phyloP scores from a whole-genome alignment of 257 asterid genomes.

The Linderniella brevidens region DNA sequence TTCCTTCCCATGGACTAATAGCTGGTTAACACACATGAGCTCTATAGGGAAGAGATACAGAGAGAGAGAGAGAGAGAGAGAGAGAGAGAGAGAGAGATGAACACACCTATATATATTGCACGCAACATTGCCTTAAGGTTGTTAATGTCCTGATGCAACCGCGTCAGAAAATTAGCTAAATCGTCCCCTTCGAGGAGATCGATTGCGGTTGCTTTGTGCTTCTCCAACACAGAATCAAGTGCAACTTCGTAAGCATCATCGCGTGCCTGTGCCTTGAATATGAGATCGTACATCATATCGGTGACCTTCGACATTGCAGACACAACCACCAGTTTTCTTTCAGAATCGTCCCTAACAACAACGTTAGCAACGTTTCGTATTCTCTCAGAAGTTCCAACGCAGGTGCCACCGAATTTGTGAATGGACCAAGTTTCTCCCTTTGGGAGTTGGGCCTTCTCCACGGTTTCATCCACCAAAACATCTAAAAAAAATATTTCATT shows the following conservation, averaged over 20 bases:
- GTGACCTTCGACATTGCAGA: conserved; percentile 98
- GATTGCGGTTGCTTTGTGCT: conserved; percentile 59
- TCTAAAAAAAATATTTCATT: conserved; percentile 16
- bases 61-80: too few relatives aligned
- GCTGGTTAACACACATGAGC: too few relatives aligned
- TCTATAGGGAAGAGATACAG: too few relatives aligned
- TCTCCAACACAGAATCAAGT: conserved; percentile 64
- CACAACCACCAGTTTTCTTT: conserved; percentile 74
- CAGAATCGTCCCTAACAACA: conserved; percentile 52
- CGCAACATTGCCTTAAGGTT: conserved; percentile 90
- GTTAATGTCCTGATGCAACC: conserved; percentile 52
- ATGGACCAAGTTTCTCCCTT: conserved; percentile 86
- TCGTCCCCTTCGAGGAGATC: conserved; percentile 79
- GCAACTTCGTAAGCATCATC: conserved; percentile 53
- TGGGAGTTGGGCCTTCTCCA: conserved; percentile 40
- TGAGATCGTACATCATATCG: conserved; percentile 92
- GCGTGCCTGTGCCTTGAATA: conserved; percentile 70
- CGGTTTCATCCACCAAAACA: conserved; percentile 31
- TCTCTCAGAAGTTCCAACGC: conserved; percentile 87
- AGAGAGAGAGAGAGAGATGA: too few relatives aligned
- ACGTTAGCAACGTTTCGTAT: conserved; percentile 73
- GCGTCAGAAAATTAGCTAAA: conserved; percentile 41
- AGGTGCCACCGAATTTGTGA: conserved; percentile 96
- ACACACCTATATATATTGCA: conserved; percentile 76
- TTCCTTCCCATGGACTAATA: not conserved